Base-by-base conservation (phyloP, 164 flowering plant species). In the Umbellularia californica region DNA sequence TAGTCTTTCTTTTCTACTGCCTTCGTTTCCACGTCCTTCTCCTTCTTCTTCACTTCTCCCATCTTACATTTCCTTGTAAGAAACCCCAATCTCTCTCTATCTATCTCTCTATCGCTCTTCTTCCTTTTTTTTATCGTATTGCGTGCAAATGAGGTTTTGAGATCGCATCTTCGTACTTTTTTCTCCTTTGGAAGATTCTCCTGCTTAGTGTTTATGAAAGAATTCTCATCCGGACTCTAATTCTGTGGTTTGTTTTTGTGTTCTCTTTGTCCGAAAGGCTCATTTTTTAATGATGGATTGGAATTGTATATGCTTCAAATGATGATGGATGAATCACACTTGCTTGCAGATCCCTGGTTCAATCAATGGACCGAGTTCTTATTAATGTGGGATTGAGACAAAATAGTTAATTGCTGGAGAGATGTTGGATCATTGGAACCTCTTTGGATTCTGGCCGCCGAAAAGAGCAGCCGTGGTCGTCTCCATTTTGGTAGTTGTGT, bases 371-470 rank as follows among this genome's bases (percentile, higher is more conserved):
- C 0, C 35, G 5, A 30, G 6, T 30, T 30, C 35, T 30, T 30
- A 30, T 30, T 30, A 30, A 13, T 68, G 22, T 27, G 13, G 52
- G 27, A 14, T n/a, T 41, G 28, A 69, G 24, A 19, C 47, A 33
- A 67, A 67, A 33, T 17, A 15, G 9, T 52, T 24, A 3, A 15
- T 14, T 11, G 24, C 60, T 23, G 24, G 12, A 22, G 84, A 83
- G 73, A 93, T 93, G 98, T 85, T 89, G 80, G 79, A 81, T 74
- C 83, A 85, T 87, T 86, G 94, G 93, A 85, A 78, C 68, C 74
- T 82, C 72, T 77, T 71, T 24, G 85, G 84, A 75, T 81, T 83
- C 80, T 78, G 74, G 73, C 78, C 86, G 74, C 75, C 66, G 10
- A 55, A 47, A 35, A 41, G 47, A 41, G 47, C 47, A 7, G 28